Percentiles rank a stretch among this genome's conserved stretches.
Conservation (phyloP, 1,139 yeast species). For the Saccharomycopsis phalli region DNA sequence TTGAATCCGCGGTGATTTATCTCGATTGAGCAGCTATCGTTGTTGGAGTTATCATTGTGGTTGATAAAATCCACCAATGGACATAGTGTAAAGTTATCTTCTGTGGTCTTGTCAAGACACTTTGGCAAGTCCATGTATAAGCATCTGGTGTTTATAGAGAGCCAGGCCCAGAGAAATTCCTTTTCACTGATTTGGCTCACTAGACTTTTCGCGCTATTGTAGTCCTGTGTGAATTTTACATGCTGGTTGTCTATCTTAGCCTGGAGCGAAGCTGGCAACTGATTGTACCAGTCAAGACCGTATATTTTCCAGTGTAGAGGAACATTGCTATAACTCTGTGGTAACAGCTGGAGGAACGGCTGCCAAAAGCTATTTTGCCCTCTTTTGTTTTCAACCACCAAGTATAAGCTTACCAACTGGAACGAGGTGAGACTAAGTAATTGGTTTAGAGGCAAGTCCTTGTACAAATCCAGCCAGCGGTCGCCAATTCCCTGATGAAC, state of each 20-base stretch:
- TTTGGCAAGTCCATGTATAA: slow-evolving; percentile 64
- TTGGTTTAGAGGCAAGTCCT: not conserved
- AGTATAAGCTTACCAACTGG: slow-evolving; percentile 11
- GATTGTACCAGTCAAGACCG: not conserved
- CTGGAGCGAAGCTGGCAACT: not conserved
- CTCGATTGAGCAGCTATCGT: slow-evolving; percentile 44
- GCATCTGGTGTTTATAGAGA: slow-evolving; percentile 86
- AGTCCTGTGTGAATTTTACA: slow-evolving; percentile 9
- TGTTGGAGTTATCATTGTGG: slow-evolving; percentile 39
- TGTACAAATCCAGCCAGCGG: slow-evolving; percentile 2
- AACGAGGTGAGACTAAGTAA: slow-evolving; percentile 9
- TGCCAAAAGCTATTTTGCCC: not conserved
- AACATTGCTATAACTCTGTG: not conserved
- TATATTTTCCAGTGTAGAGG: not conserved
- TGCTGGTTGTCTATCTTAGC: not conserved
- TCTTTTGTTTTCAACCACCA: slow-evolving; percentile 3
- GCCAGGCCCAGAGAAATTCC: slow-evolving; percentile 62
- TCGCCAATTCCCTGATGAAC: not conserved
- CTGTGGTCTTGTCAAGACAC: slow-evolving; percentile 29
- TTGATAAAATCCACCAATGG: slow-evolving; percentile 87
- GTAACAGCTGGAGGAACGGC: not conserved
- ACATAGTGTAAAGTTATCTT: slow-evolving; percentile 78
- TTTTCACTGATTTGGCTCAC: not conserved
- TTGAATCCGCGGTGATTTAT: slow-evolving; percentile 43
- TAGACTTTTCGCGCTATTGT: slow-evolving; percentile 3